Percentiles rank a stretch among this genome's conserved stretches.
phyloP scores from a whole-genome alignment of 2,329 filamentous ascomycete genomes.

The Basipetospora chlamydospora region DNA sequence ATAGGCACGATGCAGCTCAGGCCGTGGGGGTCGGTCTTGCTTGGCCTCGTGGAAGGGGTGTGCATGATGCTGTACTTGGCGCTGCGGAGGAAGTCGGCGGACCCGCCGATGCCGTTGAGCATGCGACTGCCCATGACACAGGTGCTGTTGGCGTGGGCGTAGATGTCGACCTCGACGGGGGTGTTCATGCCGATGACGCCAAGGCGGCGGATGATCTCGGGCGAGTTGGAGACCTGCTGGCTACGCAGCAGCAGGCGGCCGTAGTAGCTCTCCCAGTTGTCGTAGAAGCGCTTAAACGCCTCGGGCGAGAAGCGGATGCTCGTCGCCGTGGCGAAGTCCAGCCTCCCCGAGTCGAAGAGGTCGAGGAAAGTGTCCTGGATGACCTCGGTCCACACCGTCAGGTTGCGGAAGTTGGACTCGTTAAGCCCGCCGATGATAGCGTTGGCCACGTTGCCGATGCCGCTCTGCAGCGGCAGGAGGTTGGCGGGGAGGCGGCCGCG shows the following conservation, averaged over 20 bases:
- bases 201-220: conserved; percentile 76
- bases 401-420: conserved; percentile 69
- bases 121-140: conserved; percentile 81
- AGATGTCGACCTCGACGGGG: conserved; percentile 86
- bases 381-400: conserved; percentile 89
- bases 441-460: conserved; percentile 88
- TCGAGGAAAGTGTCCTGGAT: conserved; percentile 88
- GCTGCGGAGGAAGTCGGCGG: conserved; percentile 65
- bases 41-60: conserved; percentile 67
- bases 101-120: conserved; percentile 74
- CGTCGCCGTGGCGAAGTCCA: conserved; percentile 82
- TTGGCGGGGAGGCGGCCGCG: conserved; percentile 63
- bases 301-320: conserved; percentile 84
- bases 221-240: conserved; percentile 80
- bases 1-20: conserved; percentile 85
- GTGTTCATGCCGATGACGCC: conserved; percentile 94
- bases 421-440: conserved; percentile 75
- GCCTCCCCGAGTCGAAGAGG: conserved; percentile 74
- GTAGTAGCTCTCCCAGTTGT: conserved; percentile 66
- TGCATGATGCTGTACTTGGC: conserved; percentile 89
- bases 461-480: conserved; percentile 70
- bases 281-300: conserved; percentile 83
- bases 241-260: conserved; percentile 72
- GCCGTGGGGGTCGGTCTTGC: conserved; percentile 69
- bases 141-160: conserved; percentile 83